phyloP scores from a whole-genome alignment of 2,329 filamentous ascomycete species.

The Alternaria sp. region DNA sequence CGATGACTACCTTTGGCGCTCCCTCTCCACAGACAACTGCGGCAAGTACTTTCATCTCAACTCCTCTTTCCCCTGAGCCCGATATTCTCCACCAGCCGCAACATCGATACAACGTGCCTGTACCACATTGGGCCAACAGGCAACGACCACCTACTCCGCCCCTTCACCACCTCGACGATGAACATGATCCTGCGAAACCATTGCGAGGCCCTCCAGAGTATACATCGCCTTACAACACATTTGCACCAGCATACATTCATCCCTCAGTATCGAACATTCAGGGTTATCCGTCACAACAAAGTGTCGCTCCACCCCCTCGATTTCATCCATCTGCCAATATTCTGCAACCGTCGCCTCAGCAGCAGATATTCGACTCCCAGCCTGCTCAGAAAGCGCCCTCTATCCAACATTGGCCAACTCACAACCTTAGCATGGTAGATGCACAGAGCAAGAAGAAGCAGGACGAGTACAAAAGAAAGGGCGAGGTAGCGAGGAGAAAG shows the following conservation, averaged over 20 bases:
- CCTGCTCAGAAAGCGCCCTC: background rate
- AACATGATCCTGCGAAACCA: background rate
- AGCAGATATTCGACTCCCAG: background rate
- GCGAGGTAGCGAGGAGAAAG: background rate
- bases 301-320: background rate
- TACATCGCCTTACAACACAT: background rate
- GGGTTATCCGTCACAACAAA: background rate
- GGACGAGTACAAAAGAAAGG: constrained; percentile 3
- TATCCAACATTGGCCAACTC: constrained; percentile 23
- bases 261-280: background rate
- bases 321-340: background rate
- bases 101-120: background rate
- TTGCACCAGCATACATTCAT: background rate
- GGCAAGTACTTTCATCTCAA: background rate
- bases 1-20: background rate
- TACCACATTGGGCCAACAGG: background rate
- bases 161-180: constrained; percentile 1
- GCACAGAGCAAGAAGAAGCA: constrained; percentile 6
- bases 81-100: background rate
- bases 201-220: background rate
- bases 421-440: constrained; percentile 4
- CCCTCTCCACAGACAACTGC: background rate
- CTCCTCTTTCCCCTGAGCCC: background rate
- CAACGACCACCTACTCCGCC: constrained; percentile 6
- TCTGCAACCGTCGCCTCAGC: background rate